A percentile compares a stretch with the other conserved stretches of the same genome.
Conservation (phyloP, 1,284 basidiomycete species). For the Dichomitus squalens region DNA sequence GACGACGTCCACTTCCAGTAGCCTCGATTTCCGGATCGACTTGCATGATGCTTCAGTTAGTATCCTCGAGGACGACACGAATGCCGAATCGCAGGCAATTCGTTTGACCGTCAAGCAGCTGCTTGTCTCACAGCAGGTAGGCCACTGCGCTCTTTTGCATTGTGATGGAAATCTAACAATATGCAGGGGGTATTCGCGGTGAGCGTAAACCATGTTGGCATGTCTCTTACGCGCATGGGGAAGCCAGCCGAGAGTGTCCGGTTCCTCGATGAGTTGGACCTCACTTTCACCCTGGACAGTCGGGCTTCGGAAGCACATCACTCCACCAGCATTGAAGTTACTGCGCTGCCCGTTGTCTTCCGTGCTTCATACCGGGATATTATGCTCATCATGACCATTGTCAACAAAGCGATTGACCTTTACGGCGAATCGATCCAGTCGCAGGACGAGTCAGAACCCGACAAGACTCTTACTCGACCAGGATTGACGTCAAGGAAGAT, state of each 20-base stretch:
- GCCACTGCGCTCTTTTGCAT: background rate
- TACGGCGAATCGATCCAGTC: conserved; percentile 37
- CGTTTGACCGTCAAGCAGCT: conserved; percentile 85
- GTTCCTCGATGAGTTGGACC: conserved; percentile 92
- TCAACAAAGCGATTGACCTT: conserved; percentile 86
- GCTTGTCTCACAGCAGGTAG: conserved; percentile 89
- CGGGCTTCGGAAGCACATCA: conserved; percentile 74
- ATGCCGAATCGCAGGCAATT: conserved; percentile 86
- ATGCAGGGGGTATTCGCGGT: conserved; percentile 80
- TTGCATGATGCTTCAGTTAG: conserved; percentile 91
- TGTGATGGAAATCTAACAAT: background rate
- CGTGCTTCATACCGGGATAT: conserved; percentile 95
- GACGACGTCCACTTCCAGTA: conserved; percentile 26
- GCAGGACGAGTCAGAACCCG: conserved; percentile 3
- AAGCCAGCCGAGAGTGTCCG: conserved; percentile 82
- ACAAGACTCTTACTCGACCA: conserved; percentile 10
- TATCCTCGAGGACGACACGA: conserved; percentile 86
- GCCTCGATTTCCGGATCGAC: conserved; percentile 79
- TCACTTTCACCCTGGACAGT: conserved; percentile 88
- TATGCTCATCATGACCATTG: conserved; percentile 85
- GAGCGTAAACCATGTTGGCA: conserved; percentile 83
- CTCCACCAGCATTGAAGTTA: conserved; percentile 84
- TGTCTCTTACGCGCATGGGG: conserved; percentile 95
- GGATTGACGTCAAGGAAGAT: conserved; percentile 15
- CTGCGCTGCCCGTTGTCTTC: conserved; percentile 85